A percentile compares a stretch with the other conserved stretches of the same genome.
Evolutionary conservation across 306 rosid genomes (phyloP).

Genomic region (Herpetospermum pedunculosum): DNA sequence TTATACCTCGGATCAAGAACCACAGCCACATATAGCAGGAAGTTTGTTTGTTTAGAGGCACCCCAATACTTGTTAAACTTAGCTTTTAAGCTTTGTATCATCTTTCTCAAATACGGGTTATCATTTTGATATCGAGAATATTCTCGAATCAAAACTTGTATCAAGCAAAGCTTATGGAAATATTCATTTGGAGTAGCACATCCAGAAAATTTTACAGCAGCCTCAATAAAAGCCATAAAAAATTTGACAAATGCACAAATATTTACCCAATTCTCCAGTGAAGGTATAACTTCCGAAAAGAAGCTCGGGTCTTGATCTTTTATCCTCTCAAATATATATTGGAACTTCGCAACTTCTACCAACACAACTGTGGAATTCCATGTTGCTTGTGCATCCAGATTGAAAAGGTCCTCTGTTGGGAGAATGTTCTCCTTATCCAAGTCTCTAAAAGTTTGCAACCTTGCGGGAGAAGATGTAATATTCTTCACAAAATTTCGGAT

Average conservation of each 20-base stretch:
- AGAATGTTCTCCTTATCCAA: not conserved
- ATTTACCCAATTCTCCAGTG: not conserved
- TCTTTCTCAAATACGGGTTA: not conserved
- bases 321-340: not conserved
- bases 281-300: not conserved
- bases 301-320: not conserved
- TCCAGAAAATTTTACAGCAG: not conserved
- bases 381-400: not conserved
- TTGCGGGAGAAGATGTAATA: not conserved
- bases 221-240: not conserved
- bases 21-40: not conserved
- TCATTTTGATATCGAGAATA: not conserved
- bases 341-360: not conserved
- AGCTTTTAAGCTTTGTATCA: not conserved
- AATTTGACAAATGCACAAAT: not conserved
- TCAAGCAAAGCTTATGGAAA: not conserved
- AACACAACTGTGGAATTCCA: not conserved
- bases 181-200: not conserved
- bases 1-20: not conserved
- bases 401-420: not conserved
- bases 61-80: not conserved
- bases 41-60: not conserved
- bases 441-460: not conserved
- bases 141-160: not conserved
- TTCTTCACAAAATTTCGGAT: not conserved